phyloP scores from a whole-genome alignment of 2,329 filamentous ascomycete genomes.

The Beauveria sp. region DNA sequence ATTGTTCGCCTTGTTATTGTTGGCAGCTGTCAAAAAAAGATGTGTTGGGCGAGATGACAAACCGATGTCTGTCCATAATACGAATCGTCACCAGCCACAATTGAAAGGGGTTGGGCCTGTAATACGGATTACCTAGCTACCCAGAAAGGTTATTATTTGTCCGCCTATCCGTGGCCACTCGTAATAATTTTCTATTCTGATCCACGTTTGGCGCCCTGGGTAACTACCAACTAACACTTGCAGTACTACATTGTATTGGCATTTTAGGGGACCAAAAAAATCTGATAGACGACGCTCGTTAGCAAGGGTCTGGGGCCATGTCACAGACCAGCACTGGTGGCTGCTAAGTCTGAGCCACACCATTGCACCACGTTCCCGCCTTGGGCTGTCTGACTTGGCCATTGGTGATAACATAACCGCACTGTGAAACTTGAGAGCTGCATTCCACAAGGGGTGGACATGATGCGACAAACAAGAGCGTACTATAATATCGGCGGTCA shows the following conservation, averaged over 20 bases:
- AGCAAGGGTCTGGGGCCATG: neutral
- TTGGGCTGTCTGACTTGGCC: neutral
- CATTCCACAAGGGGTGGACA: neutral
- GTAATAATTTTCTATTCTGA: neutral
- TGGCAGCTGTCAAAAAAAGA: neutral
- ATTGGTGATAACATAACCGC: neutral
- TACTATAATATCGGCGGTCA: neutral
- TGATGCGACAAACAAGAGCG: neutral
- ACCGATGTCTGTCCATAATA: neutral
- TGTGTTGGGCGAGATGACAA: neutral
- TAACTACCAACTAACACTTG: neutral
- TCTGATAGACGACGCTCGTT: no score
- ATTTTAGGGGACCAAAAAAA: neutral
- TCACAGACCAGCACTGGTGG: neutral
- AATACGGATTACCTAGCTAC: neutral
- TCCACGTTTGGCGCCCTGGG: neutral
- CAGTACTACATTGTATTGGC: no score
- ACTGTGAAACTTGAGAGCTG: neutral
- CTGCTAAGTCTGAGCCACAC: constrained; percentile 8
- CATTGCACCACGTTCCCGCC: constrained; percentile 9
- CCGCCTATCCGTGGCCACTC: neutral
- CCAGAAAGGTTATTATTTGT: no score
- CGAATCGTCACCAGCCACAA: constrained; percentile 3
- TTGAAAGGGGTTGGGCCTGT: constrained; percentile 5
- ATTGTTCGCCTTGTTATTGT: neutral